Evolutionary conservation across 2,329 filamentous ascomycete species (phyloP).

Genomic region (Paracorniculantispora psalliotae): DNA sequence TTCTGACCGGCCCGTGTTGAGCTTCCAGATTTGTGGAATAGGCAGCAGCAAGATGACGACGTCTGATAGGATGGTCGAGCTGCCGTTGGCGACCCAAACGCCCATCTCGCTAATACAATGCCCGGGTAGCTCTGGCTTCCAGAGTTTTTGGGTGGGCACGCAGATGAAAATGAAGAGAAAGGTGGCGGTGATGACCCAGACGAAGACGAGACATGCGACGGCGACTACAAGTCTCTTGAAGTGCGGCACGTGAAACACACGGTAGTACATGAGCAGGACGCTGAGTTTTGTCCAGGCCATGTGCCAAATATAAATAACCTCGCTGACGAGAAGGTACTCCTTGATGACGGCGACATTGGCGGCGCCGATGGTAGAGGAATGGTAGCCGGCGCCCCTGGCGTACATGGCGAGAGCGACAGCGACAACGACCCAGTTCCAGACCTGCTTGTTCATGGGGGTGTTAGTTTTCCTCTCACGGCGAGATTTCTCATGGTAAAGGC

Average conservation of each 20-base stretch:
- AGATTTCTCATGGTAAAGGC: background rate
- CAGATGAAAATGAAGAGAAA: conserved; percentile 50
- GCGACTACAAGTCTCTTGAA: conserved; percentile 37
- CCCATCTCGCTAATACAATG: conserved; percentile 45
- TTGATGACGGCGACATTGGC: conserved; percentile 36
- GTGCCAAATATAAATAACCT: conserved; percentile 43
- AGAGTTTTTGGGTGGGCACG: conserved; percentile 43
- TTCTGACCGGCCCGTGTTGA: conserved; percentile 36
- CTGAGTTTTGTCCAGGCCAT: conserved; percentile 45
- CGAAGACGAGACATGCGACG: conserved; percentile 38
- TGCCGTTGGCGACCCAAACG: conserved; percentile 45
- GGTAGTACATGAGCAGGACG: conserved; percentile 47
- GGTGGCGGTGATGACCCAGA: conserved; percentile 43
- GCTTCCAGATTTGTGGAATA: conserved; percentile 39
- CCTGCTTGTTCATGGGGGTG: conserved; percentile 19
- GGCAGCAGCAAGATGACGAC: conserved; percentile 41
- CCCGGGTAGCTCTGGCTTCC: conserved; percentile 40
- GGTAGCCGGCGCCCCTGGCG: conserved; percentile 40
- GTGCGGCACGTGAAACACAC: conserved; percentile 43
- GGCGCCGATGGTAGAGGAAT: conserved; percentile 34
- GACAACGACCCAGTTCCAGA: conserved; percentile 37
- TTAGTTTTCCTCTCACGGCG: background rate
- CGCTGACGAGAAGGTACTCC: conserved; percentile 42
- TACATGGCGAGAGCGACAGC: conserved; percentile 46
- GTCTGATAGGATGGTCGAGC: conserved; percentile 43